Evolutionary conservation across 2,329 filamentous ascomycete species (phyloP), one percentile per base, ranked within the genome.

Genomic region (Sclerotinia spermophila): DNA sequence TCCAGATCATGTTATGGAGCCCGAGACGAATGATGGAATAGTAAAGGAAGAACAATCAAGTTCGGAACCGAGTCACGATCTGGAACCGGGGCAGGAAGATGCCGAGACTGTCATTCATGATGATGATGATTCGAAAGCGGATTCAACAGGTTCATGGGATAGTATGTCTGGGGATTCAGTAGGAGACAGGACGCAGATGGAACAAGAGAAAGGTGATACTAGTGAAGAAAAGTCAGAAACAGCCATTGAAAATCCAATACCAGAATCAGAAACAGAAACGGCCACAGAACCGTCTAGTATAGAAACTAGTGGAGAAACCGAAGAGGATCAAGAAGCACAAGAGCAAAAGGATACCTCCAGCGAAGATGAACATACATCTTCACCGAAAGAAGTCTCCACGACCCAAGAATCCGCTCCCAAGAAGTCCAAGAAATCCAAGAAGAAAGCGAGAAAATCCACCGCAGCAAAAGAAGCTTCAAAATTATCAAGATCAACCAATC

Each of bases 1-100:
- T 53, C 75, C 73, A 65, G 38, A 68, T 55, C 71, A 75, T 33
- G 73, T 75, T 59, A 60, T 67, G 53, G 68, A 59, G n/a, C 7
- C 24, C 11, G 51, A 33, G 51, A 33, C 40, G 38, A 65, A 55
- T 38, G 19, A 65, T 38, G 59, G 61, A 24, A 3, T 15, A 27
- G 24, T 19, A 24, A 11, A 27, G 45, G 44, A 65, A 44, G 68
- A 65, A 65, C 48, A 58, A 24, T 60, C 21, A 38, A 64, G 8
- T 44, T 35, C 38, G 40, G 40, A 60, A 60, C 48, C 40, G 27
- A 65, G 27, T 10, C 38, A 45, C 53, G 35, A 69, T 53, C 8
- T 30, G 30, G 58, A 64, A n/a, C 15, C 27, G 27, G 45, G 65
- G 27, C 40, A 55, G 24, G 68, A 56, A 58, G 59, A 69, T 44